Base-by-base conservation (phyloP, 2,329 filamentous ascomycete genomes). In the Trichoderma asperellum region DNA sequence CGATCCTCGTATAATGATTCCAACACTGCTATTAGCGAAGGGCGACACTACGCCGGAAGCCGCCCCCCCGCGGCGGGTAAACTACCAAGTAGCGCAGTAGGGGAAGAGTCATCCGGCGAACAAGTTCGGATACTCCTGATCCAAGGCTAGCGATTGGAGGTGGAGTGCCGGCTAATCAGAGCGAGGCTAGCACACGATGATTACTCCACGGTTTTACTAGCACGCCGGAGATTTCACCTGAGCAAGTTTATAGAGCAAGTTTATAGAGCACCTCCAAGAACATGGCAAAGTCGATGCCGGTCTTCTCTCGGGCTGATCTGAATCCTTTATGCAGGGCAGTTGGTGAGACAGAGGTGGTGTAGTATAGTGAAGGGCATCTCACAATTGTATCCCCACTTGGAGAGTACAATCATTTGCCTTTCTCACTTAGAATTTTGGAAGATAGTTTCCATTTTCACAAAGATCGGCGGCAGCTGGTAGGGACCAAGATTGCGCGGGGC, bases 71-170 rank as follows among this genome's bases (percentile, higher is more conserved):
- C 10, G 8, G 24, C 18, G 61, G 53, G 53, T 34, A 34, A 34
- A n/a, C 53, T 52, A 4, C 24, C 24, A 32, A 27, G 27, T 56
- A 32, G 53, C 21, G 43, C 52, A 49, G 43, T 16, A 55, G 27
- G 49, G 52, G 37, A 37, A 34, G 52, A 66, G 63, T 66, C 63
- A 66, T 66, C 63, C 63, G 63, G 63, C 52, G 63, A 66, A 21
- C 37, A 24, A 14, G 59, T 18, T 61, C 32, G 34, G 27, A 47
- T 57, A 56, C 27, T 32, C 52, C 47, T 35, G 37, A 66, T 40
- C 12, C 21, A 65, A 27, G 62, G 63, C 6, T 56, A 52, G 34
- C 53, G 47, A 21, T 55, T 55, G 52, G 32, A 40, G 16, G 61
- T 61, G 24, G 14, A 29, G 29, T 35, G 21, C 49, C 16, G 56